Conservation (phyloP, 2,329 filamentous ascomycete genomes). For the Geosmithia flava region DNA sequence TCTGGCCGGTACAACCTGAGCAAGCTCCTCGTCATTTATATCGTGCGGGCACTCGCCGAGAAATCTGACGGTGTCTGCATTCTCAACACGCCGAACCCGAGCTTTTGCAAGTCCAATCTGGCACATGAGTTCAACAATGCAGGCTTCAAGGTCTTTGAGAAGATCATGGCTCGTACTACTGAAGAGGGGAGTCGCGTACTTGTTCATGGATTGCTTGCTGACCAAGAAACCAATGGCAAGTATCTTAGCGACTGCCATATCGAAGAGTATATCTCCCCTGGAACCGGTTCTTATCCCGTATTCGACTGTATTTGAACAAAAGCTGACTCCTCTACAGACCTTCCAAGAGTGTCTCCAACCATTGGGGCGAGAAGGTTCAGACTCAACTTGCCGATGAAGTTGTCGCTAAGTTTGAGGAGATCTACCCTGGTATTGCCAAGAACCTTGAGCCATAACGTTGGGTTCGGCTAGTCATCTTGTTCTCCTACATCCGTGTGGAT, state of each 20-base stretch:
- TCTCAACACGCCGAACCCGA: conserved; percentile 27
- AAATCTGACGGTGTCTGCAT: conserved; percentile 8
- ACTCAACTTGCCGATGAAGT: background rate
- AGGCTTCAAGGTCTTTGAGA: conserved; percentile 5
- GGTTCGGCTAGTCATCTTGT: too few species aligned
- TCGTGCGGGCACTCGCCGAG: conserved; percentile 15
- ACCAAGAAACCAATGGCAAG: conserved; percentile 17
- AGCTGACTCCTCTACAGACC: background rate
- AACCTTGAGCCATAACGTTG: conserved; percentile 2
- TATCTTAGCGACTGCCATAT: conserved; percentile 19
- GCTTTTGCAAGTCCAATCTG: conserved; percentile 24
- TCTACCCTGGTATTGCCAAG: background rate
- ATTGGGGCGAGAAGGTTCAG: background rate
- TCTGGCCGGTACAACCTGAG: conserved; percentile 14
- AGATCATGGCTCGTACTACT: conserved; percentile 24
- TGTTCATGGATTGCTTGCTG: conserved; percentile 14
- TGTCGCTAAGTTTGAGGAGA: background rate
- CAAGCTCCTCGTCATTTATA: conserved; percentile 18
- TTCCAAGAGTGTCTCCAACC: background rate
- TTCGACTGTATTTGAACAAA: background rate
- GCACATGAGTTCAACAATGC: conserved; percentile 5
- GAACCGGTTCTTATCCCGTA: background rate
- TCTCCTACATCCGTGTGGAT: too few species aligned
- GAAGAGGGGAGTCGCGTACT: conserved; percentile 29
- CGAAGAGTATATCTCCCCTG: conserved; percentile 6